Percentiles rank a stretch among this genome's conserved stretches.
Evolutionary conservation across 495 filamentous ascomycete species (phyloP).

Genomic region (Penicillium arizonense): DNA sequence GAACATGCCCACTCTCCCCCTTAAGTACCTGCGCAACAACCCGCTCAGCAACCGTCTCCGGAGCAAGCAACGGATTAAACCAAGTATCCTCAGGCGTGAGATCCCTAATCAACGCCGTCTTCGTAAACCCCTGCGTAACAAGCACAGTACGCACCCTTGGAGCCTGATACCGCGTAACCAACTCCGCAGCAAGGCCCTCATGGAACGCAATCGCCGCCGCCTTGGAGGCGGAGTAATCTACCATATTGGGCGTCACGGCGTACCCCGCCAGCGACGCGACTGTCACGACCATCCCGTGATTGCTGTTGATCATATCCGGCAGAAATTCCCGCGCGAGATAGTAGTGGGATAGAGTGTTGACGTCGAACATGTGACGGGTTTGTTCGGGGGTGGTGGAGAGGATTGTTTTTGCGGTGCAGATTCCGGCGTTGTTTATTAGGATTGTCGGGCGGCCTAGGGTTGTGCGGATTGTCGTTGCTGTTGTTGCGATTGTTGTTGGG

Average conservation of each 20-base stretch:
- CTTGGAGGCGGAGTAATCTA: conserved; percentile 68
- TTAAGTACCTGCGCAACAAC: conserved; percentile 57
- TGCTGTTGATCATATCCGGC: conserved; percentile 56
- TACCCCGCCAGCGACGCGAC: conserved; percentile 64
- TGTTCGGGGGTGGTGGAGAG: conserved; percentile 54
- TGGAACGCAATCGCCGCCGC: conserved; percentile 67
- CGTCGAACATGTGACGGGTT: conserved; percentile 64
- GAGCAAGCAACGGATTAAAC: conserved; percentile 53
- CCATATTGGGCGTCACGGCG: conserved; percentile 60
- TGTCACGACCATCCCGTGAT: conserved; percentile 77
- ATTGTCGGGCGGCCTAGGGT: conserved; percentile 64
- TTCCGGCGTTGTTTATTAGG: conserved; percentile 75
- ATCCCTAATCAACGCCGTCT: conserved; percentile 59
- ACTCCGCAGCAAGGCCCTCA: conserved; percentile 64
- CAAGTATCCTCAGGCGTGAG: conserved; percentile 54
- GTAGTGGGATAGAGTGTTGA: conserved; percentile 71
- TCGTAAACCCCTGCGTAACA: conserved; percentile 63
- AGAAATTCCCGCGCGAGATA: conserved; percentile 64
- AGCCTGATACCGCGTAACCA: conserved; percentile 60
- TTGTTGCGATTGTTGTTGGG: conserved; percentile 41
- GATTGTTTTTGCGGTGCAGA: conserved; percentile 59
- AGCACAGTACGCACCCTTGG: conserved; percentile 62
- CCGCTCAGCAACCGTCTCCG: conserved; percentile 65
- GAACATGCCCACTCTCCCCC: conserved; percentile 57
- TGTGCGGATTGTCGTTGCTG: conserved; percentile 48